A percentile compares a stretch with the other conserved stretches of the same genome.
phyloP scores from a whole-genome alignment of 2,329 filamentous ascomycete species.

The Phaeosphaeriaceae sp. region DNA sequence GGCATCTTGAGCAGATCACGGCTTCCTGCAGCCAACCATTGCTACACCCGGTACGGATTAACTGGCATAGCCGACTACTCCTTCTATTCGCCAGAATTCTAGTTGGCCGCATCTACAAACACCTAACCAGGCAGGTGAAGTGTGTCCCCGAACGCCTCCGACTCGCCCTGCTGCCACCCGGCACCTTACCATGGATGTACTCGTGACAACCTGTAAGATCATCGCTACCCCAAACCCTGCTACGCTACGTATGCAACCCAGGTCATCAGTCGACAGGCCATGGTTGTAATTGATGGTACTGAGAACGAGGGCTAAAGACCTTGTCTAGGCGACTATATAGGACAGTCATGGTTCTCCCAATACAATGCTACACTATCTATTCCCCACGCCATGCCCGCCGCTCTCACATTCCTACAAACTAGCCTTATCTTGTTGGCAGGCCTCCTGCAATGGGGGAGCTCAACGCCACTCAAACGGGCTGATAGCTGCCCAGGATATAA shows the following conservation, averaged over 20 bases:
- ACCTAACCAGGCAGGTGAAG: conserved; percentile 16
- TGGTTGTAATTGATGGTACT: conserved; percentile 7
- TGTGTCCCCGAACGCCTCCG: conserved; percentile 14
- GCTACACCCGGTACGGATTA: conserved; percentile 9
- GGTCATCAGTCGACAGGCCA: conserved; percentile 13
- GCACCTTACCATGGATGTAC: conserved; percentile 30
- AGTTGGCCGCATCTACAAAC: conserved; percentile 1
- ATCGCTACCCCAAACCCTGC: conserved; percentile 23
- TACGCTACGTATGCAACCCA: conserved; percentile 10
- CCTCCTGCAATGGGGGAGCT: conserved; percentile 27
- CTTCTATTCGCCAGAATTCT: conserved; percentile 3
- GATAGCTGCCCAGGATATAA: conserved; percentile 69
- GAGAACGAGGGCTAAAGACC: conserved; percentile 36
- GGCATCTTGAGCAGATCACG: conserved; percentile 17
- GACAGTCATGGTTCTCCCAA: conserved; percentile 28
- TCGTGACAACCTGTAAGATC: conserved; percentile 43
- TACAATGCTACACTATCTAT: conserved; percentile 28
- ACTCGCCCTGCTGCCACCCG: conserved; percentile 15
- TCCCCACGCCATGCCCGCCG: conserved; percentile 29
- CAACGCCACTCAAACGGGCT: conserved; percentile 27
- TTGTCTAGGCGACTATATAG: conserved; percentile 42
- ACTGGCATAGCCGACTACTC: conserved; percentile 7
- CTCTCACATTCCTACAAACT: conserved; percentile 29
- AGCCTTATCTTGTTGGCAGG: conserved; percentile 28
- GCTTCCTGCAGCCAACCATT: conserved; percentile 7